phyloP scores from a whole-genome alignment of 2,329 filamentous ascomycete genomes.

The Fusarium phyllophilum region DNA sequence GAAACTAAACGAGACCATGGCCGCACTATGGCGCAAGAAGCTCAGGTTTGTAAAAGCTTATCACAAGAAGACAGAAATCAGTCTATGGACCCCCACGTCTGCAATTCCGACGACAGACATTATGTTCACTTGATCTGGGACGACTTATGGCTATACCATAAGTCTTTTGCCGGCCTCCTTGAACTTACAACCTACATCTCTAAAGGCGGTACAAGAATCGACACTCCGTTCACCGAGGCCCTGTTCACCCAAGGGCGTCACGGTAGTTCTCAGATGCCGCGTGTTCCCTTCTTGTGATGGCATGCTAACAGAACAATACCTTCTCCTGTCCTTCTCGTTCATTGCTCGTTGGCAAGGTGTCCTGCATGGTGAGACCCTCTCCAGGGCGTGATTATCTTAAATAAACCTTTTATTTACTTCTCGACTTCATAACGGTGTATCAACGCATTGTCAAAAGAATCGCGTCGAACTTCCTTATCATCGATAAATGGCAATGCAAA shows the following conservation, averaged over 20 bases:
- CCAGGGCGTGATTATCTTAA: no score
- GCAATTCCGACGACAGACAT: no score
- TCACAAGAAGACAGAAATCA: no score
- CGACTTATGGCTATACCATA: fast-evolving
- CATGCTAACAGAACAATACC: background rate
- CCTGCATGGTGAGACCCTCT: fast-evolving
- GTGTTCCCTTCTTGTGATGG: fast-evolving
- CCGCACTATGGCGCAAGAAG: background rate
- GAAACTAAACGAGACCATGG: background rate
- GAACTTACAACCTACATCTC: background rate
- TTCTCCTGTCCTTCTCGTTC: fast-evolving
- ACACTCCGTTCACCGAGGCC: no score
- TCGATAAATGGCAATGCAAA: background rate
- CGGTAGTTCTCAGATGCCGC: fast-evolving
- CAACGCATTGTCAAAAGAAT: background rate
- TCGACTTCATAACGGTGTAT: no score
- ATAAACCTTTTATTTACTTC: no score
- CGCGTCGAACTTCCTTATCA: no score
- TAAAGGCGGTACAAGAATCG: background rate
- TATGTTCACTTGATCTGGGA: background rate
- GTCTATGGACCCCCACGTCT: background rate
- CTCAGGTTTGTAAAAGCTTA: background rate
- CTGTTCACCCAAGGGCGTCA: background rate
- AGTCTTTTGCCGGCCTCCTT: background rate
- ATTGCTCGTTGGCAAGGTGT: fast-evolving